Base-by-base conservation (phyloP, 2,329 filamentous ascomycete species). In the Botrytis fabae region DNA sequence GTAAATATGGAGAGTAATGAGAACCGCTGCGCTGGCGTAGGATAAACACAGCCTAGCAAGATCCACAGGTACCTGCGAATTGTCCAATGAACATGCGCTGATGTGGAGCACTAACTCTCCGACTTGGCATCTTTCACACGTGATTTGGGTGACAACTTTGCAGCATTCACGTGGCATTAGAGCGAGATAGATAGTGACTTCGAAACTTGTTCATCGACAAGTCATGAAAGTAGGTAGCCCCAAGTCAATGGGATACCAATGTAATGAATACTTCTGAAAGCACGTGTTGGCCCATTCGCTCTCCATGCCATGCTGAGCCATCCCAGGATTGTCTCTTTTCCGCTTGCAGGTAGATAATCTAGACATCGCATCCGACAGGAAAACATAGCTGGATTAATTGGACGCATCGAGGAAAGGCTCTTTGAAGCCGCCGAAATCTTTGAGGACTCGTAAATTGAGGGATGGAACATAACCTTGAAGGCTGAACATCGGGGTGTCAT, bases 311-410 rank as follows among this genome's bases (percentile, higher is more conserved):
- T 18, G 10, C 59, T 40, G 32, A 61, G 22, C 35, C 10, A 25
- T 6, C 7, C 60, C 2, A 42, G 18, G 35, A 62, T 62, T 8
- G n/a, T 63, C 14, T n/a, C 38, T 25, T 18, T 62, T 63, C 38
- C n/a, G 25, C 5, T 28, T 42, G 20, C 60, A 42, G 25, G 18
- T 40, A 62, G 7, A 22, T 40, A 9, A 8, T 61, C 14, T 61
- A 4, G 12, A 40, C 5, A 14, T n/a, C 59, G 2, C 40, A 8
- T n/a, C 4, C 35, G 22, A 42, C 14, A 54, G 42, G 25, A 16
- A 25, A n/a, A 40, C 2, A 2, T 10, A 18, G 4, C 4, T 2
- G 20, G 6, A 28, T 28, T 1, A 20, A 25, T 28, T n/a, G 3
- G 2, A n/a, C 8, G 28, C 7, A 9, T 28, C 12, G 10, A n/a